Base-by-base conservation (phyloP, 441 rosid genomes). In the Syzygium malaccense region DNA sequence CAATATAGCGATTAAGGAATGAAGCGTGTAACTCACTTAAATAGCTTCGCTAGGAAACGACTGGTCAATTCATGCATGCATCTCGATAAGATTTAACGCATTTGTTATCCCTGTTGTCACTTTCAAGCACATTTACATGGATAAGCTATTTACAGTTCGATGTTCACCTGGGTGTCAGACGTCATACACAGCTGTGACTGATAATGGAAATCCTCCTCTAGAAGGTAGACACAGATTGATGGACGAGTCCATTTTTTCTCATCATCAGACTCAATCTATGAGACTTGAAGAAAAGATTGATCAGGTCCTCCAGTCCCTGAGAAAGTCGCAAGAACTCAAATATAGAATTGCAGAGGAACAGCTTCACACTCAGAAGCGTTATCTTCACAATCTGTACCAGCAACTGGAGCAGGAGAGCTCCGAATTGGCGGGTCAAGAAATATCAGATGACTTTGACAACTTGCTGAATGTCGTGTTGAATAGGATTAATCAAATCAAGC, bases 281-380 rank as follows among this genome's bases (percentile, higher is more conserved):
- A 94, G 94, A 91, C 94, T 96, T 28, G 98, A 94, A 26, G 91
- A 92, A 88, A 96, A 95, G 92, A 92, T 98, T 88, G 88, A 91
- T 57, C 90, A 88, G 89, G 95, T 93, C 85, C 98, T 98, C 15
- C n/a, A n/a, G n/a, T n/a, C n/a, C n/a, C n/a, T n/a, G n/a, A n/a
- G n/a, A n/a, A n/a, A n/a, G n/a, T n/a, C n/a, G n/a, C n/a, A n/a
- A n/a, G n/a, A n/a, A n/a, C n/a, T n/a, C n/a, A n/a, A n/a, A n/a
- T n/a, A n/a, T n/a, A n/a, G n/a, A n/a, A n/a, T n/a, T n/a, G n/a
- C n/a, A n/a, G n/a, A n/a, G n/a, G n/a, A n/a, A n/a, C n/a, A n/a
- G n/a, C n/a, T n/a, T n/a, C n/a, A n/a, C n/a, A n/a, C n/a, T n/a
- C n/a, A n/a, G n/a, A n/a, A n/a, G n/a, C n/a, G n/a, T n/a, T n/a